Conservation (phyloP, 352 stramenopile genomes). For the Saprolegnia diclina region DNA sequence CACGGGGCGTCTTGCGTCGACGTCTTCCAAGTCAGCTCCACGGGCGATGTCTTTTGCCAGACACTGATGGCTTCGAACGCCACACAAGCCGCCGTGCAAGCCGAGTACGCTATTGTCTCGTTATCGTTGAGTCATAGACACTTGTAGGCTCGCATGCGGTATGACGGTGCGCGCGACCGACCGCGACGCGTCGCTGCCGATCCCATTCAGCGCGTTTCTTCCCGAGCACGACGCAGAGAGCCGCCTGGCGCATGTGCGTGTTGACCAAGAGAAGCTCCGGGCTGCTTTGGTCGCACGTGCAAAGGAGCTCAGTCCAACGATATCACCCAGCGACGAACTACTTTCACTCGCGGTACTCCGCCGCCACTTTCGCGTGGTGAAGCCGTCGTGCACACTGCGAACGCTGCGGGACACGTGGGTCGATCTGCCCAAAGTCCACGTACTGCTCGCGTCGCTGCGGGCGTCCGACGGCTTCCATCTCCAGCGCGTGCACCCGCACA, state of each 20-base stretch:
- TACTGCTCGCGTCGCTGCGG: background rate
- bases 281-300: too few relatives aligned
- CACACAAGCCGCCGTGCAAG: background rate
- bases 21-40: background rate
- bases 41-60: slow-evolving; percentile 9
- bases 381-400: background rate
- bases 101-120: background rate
- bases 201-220: background rate
- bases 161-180: background rate
- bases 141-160: slow-evolving; percentile 1
- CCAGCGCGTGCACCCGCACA: background rate
- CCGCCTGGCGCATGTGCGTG: too few relatives aligned
- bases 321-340: too few relatives aligned
- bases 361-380: background rate
- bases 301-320: too few relatives aligned
- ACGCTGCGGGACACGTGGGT: background rate
- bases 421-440: background rate
- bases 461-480: background rate
- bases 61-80: background rate
- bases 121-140: background rate
- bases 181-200: background rate
- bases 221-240: background rate
- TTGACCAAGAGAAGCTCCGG: too few relatives aligned
- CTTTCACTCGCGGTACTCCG: background rate
- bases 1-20: background rate